Base-by-base conservation (phyloP, 257 asterid species). In the Primulina huaijiensis region DNA sequence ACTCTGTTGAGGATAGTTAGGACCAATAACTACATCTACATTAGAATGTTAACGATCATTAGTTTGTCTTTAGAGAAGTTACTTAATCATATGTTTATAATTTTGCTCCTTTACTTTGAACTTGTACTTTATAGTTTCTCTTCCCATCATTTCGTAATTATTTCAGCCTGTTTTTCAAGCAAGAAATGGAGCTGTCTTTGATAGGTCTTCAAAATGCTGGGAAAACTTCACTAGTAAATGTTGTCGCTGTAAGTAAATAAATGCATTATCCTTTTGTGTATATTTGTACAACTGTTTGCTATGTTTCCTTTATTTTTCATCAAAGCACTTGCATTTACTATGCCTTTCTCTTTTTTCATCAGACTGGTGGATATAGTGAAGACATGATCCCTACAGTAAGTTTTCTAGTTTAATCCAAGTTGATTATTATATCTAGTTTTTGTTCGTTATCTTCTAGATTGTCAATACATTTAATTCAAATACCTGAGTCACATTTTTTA, bases 351-450 rank as follows among this genome's bases (percentile, higher is more conserved):
- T 17, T 50, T 50, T 50, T 30, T 77, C 63, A 74, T 53, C 69
- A 93, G 99, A 93, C 99, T 27, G 99, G 99, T 70, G 99, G 99
- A 82, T 93, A 93, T 69, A 93, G 97, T 60, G 99, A 93, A 85
- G 99, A 93, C 79, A 93, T 93, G 99, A 93, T 93, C 76, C 99
- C 97, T 20, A 93, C 99, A 77, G 99, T 93, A 40, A 80, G 96
- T 85, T 80, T 62, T 74, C 72, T 68, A 61, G 69, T 67, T 7
- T 21, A 29, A 43, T 38, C 57, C 52, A 50, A 55, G 53, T 55
- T 69, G 40, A n/a, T 34, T 60, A 52, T 64, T 12, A 38, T 72
- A 8, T 21, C 10, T 80, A 52, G 62, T 68, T 23, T 16, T 67
- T 58, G 30, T 70, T 35, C 7, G 21, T 66, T 35, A 69, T 67